Percentiles rank a stretch among this genome's conserved stretches.
Evolutionary conservation across 2,329 filamentous ascomycete species (phyloP).

Genomic region (Verticillium dahliae): DNA sequence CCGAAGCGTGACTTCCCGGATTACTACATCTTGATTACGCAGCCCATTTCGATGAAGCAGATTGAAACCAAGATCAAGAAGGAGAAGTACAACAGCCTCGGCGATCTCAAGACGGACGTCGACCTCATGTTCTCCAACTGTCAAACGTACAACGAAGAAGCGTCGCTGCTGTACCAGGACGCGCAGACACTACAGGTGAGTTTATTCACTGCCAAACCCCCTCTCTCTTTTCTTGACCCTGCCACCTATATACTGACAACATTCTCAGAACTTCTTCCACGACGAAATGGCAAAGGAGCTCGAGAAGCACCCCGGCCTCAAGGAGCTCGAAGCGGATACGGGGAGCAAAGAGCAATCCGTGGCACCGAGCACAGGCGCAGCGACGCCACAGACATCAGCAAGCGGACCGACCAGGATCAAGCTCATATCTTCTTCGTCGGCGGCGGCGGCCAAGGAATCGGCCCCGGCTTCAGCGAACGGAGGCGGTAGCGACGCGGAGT

Average conservation of each 20-base stretch:
- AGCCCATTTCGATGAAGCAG: conserved; percentile 92
- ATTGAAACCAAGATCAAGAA: conserved; percentile 95
- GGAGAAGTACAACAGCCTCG: conserved; percentile 79
- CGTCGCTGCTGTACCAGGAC: conserved; percentile 85
- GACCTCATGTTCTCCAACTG: conserved; percentile 84
- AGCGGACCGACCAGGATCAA: conserved; percentile 59
- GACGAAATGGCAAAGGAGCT: conserved; percentile 47
- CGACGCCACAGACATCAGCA: conserved; percentile 57
- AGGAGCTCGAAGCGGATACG: conserved; percentile 44
- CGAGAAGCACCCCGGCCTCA: conserved; percentile 46
- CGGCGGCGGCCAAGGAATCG: conserved; percentile 8
- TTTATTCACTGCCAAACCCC: neutral
- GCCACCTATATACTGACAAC: conserved; percentile 22
- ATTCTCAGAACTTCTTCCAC: conserved; percentile 48
- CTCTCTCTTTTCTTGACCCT: neutral
- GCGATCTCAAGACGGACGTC: conserved; percentile 77
- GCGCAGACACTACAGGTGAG: conserved; percentile 85
- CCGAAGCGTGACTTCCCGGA: conserved; percentile 86
- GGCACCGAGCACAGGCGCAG: conserved; percentile 49
- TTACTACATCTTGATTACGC: conserved; percentile 89
- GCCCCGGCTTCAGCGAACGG: conserved; percentile 13
- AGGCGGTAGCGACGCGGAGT: conserved; percentile 47
- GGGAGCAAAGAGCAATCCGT: conserved; percentile 29
- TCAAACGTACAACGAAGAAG: conserved; percentile 93
- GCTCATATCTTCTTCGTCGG: conserved; percentile 44